phyloP scores from a whole-genome alignment of 2,329 filamentous ascomycete genomes.

The Claviceps purpurea region DNA sequence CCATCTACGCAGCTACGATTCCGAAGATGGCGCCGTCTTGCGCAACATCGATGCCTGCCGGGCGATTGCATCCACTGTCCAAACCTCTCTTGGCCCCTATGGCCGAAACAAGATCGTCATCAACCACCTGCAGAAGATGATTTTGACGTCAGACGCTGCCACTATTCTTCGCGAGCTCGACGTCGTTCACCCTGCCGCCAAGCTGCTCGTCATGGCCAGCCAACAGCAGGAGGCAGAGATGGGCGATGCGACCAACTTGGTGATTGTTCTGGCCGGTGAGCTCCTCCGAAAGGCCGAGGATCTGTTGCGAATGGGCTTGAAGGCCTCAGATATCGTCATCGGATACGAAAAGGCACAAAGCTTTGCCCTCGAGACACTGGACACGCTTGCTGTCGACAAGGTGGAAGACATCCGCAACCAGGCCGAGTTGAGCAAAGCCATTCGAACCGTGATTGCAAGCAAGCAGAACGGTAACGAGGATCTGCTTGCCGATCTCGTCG shows the following conservation, averaged over 20 bases:
- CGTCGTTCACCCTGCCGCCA: conserved; percentile 94
- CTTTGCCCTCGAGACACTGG: conserved; percentile 71
- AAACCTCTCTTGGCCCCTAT: conserved; percentile 93
- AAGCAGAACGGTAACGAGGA: conserved; percentile 95
- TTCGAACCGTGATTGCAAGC: conserved; percentile 87
- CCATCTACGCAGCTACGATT: conserved; percentile 69
- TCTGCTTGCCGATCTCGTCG: conserved; percentile 71
- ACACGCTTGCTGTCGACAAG: conserved; percentile 83
- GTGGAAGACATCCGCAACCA: conserved; percentile 72
- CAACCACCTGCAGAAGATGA: conserved; percentile 99
- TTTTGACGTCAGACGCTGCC: conserved; percentile 91
- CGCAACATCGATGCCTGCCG: conserved; percentile 98
- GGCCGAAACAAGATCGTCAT: conserved; percentile 99
- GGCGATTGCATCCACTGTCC: conserved; percentile 88
- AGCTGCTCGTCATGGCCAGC: conserved; percentile 94
- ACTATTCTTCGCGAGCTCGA: conserved; percentile 96
- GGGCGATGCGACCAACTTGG: conserved; percentile 95
- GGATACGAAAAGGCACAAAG: conserved; percentile 93
- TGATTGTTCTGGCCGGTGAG: conserved; percentile 91
- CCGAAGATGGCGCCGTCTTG: conserved; percentile 95
- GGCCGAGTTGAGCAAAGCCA: conserved; percentile 82
- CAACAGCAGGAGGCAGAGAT: conserved; percentile 99
- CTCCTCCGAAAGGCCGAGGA: conserved; percentile 95
- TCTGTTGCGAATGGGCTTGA: conserved; percentile 87
- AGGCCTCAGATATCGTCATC: conserved; percentile 92